Evolutionary conservation across 371 early-diverging fungal genomes (phyloP).

Genomic region (Saksenaea vasiformis): DNA sequence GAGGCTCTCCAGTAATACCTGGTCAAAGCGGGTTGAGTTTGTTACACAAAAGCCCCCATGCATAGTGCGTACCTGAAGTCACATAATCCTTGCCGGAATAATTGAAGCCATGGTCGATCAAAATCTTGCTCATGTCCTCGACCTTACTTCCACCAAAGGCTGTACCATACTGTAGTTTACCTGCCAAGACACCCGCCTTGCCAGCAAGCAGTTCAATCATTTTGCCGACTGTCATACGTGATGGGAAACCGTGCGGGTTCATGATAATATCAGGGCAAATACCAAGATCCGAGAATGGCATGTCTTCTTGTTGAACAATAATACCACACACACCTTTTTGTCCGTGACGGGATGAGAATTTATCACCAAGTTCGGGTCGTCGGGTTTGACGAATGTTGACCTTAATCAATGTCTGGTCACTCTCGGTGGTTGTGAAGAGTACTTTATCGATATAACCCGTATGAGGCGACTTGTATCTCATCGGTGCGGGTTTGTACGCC

Average conservation of each 20-base stretch:
- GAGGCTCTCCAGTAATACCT: conserved; percentile 89
- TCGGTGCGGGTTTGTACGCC: conserved; percentile 79
- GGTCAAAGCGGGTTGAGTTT: conserved; percentile 23
- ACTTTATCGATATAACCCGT: conserved; percentile 89
- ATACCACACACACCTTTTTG: conserved; percentile 99
- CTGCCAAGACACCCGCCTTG: conserved; percentile 97
- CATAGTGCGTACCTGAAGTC: conserved; percentile 68
- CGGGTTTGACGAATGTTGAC: conserved; percentile 96
- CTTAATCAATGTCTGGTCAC: conserved; percentile 94
- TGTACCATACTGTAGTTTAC: conserved; percentile 96
- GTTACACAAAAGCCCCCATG: neutral
- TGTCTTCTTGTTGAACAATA: conserved; percentile 96
- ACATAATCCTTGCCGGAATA: conserved; percentile 99
- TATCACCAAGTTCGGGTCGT: conserved; percentile 99
- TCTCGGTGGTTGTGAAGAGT: conserved; percentile 91
- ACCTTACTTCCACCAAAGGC: conserved; percentile 97
- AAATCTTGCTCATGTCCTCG: conserved; percentile 93
- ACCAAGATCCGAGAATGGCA: conserved; percentile 99
- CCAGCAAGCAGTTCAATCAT: conserved; percentile 99
- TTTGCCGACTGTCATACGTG: conserved; percentile 99
- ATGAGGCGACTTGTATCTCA: conserved; percentile 86
- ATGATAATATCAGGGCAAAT: conserved; percentile 99
- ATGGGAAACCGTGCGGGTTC: conserved; percentile 99
- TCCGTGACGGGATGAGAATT: conserved; percentile 99
- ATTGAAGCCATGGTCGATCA: conserved; percentile 95